Percentiles rank a stretch among this genome's conserved stretches.
phyloP scores from a whole-genome alignment of 768 basidiomycete genomes.

The Phanerodontia chrysosporium region DNA sequence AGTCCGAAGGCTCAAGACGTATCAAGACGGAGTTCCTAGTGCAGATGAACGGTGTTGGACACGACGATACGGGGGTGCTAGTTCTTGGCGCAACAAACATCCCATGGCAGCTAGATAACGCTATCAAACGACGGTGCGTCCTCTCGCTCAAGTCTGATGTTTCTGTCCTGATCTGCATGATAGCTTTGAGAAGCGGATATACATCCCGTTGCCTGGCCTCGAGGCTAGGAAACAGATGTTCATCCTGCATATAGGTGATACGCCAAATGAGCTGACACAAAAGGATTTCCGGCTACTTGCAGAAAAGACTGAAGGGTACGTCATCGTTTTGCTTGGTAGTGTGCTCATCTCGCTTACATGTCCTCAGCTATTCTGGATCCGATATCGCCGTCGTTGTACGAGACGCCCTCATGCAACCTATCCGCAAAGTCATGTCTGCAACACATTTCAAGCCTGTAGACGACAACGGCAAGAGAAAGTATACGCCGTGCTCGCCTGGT shows the following conservation, averaged over 20 bases:
- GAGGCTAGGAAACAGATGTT: conserved; percentile 95
- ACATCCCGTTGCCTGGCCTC: conserved; percentile 92
- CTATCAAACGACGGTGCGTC: conserved; percentile 85
- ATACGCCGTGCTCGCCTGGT: conserved; percentile 96
- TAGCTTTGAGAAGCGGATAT: conserved; percentile 96
- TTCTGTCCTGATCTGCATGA: background rate
- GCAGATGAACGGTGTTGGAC: conserved; percentile 99
- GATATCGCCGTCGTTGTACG: conserved; percentile 94
- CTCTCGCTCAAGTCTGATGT: background rate
- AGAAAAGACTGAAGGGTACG: conserved; percentile 79
- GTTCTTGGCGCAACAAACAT: conserved; percentile 98
- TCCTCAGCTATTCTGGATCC: conserved; percentile 81
- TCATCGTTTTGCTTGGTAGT: background rate
- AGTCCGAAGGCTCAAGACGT: conserved; percentile 92
- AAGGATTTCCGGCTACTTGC: conserved; percentile 82
- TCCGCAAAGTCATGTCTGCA: conserved; percentile 91
- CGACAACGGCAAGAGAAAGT: conserved; percentile 43
- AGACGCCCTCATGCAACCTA: conserved; percentile 97
- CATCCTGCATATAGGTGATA: conserved; percentile 90
- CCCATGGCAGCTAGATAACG: conserved; percentile 96
- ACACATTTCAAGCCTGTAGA: conserved; percentile 84
- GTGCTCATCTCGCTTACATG: background rate
- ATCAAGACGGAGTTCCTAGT: conserved; percentile 97
- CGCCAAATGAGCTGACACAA: conserved; percentile 76
- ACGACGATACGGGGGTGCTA: conserved; percentile 94